These are phyloP conservation scores for Allantophomopsis cytisporea DNA, from an alignment of 2,329 filamentous ascomycete species.

Conservation along the genomic window DNA sequence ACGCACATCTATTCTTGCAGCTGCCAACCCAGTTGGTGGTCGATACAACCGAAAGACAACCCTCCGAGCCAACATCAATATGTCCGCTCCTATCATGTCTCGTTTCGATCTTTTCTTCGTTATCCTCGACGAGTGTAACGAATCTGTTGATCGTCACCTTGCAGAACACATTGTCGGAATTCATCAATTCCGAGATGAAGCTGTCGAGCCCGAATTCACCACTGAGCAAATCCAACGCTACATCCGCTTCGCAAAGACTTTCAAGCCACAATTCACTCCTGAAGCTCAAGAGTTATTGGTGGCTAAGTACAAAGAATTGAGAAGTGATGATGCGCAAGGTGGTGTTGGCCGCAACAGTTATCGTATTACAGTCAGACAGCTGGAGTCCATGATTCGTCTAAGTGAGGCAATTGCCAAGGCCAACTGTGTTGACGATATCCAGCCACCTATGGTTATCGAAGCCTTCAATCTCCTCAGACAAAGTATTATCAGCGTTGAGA, in stretches of 20 bases:
- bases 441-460: slow-evolving; percentile 74
- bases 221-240: slow-evolving; percentile 95
- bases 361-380: slow-evolving; percentile 89
- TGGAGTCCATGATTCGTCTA: slow-evolving; percentile 90
- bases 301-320: slow-evolving; percentile 87
- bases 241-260: slow-evolving; percentile 90
- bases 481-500: slow-evolving; percentile 94
- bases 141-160: slow-evolving; percentile 76
- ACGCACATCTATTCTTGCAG: slow-evolving; percentile 86
- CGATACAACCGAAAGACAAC: slow-evolving; percentile 97
- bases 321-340: slow-evolving; percentile 85
- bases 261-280: slow-evolving; percentile 82
- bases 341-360: slow-evolving; percentile 92
- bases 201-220: slow-evolving; percentile 83
- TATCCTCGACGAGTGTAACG: slow-evolving; percentile 92
- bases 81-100: slow-evolving; percentile 98
- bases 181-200: slow-evolving; percentile 84
- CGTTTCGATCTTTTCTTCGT: slow-evolving; percentile 99
- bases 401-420: slow-evolving; percentile 97
- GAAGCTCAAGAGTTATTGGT: slow-evolving; percentile 80
- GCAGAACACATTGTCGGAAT: slow-evolving; percentile 91
- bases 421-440: slow-evolving; percentile 88
- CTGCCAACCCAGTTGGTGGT: slow-evolving; percentile 89
- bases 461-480: slow-evolving; percentile 84
- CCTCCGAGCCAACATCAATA: slow-evolving; percentile 89